A percentile compares a stretch with the other conserved stretches of the same genome.
Evolutionary conservation across 75 land plant genomes (phyloP).

Genomic region (Isoetes taiwanensis): DNA sequence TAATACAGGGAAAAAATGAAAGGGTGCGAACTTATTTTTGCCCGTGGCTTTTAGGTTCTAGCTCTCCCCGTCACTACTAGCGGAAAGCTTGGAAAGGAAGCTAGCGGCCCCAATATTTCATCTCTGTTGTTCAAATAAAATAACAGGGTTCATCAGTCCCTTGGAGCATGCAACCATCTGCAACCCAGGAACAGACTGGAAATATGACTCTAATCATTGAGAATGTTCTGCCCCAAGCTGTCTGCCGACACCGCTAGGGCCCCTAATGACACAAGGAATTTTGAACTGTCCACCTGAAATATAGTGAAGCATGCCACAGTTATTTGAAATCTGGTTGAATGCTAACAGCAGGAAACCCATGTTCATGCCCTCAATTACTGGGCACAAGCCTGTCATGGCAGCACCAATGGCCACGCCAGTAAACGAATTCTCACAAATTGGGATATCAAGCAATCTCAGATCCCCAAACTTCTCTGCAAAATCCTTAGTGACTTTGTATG

Average conservation of each 20-base stretch:
- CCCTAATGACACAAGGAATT: conserved; percentile 81
- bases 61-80: too few species aligned
- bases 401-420: conserved; percentile 98
- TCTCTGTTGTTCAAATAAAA: conserved; percentile 91
- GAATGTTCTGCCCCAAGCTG: conserved; percentile 99
- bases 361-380: conserved; percentile 94
- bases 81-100: too few species aligned
- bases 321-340: conserved; percentile 94
- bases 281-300: conserved; percentile 95
- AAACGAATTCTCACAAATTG: conserved; percentile 95
- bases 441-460: conserved; percentile 82
- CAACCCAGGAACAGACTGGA: conserved; percentile 94
- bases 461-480: conserved; percentile 79
- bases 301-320: conserved; percentile 98
- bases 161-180: conserved; percentile 99
- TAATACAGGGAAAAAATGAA: too few species aligned
- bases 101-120: too few species aligned
- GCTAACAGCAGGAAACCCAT: conserved; percentile 96
- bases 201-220: conserved; percentile 91
- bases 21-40: too few species aligned
- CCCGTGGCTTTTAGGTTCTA: too few species aligned
- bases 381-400: conserved; percentile 92
- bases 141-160: conserved; percentile 98
- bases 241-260: conserved; percentile 94
- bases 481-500: conserved; percentile 94